A percentile compares a stretch with the other conserved stretches of the same genome.
phyloP scores from a whole-genome alignment of 108 stramenopile species.

The Poteriospumella lacustris region DNA sequence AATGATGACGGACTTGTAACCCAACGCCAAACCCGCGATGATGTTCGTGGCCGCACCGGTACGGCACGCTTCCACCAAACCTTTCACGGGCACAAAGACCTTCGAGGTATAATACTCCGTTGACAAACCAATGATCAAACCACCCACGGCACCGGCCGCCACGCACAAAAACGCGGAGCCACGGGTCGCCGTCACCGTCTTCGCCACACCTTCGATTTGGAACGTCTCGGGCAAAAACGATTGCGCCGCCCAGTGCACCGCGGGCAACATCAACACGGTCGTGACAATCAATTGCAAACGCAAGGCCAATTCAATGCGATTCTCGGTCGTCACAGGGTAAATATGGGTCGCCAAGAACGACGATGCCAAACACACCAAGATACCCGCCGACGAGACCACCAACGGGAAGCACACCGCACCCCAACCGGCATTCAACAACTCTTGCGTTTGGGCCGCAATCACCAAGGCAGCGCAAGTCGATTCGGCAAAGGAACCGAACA shows the following conservation, averaged over 20 bases:
- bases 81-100: conserved; percentile 83
- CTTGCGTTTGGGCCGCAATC: conserved; percentile 62
- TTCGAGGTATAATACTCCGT: conserved; percentile 99
- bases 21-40: conserved; percentile 96
- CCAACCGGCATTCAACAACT: conserved; percentile 71
- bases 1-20: conserved; percentile 94
- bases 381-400: conserved; percentile 80
- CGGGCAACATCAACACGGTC: conserved; percentile 84
- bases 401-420: conserved; percentile 94
- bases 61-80: conserved; percentile 86
- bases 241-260: conserved; percentile 70
- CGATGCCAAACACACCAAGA: conserved; percentile 87
- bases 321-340: conserved; percentile 72
- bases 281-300: conserved; percentile 93
- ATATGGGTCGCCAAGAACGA: conserved; percentile 93
- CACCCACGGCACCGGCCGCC: conserved; percentile 81
- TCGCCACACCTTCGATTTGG: conserved; percentile 40
- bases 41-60: conserved; percentile 96
- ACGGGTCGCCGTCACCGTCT: conserved; percentile 52
- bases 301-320: conserved; percentile 77
- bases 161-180: conserved; percentile 66
- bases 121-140: conserved; percentile 87
- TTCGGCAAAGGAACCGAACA: conserved; percentile 95
- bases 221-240: conserved; percentile 73
- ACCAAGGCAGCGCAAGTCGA: conserved; percentile 93